A percentile compares a stretch with the other conserved stretches of the same genome.
phyloP scores from a whole-genome alignment of 768 basidiomycete species.

The Auricularia auricula-judae region DNA sequence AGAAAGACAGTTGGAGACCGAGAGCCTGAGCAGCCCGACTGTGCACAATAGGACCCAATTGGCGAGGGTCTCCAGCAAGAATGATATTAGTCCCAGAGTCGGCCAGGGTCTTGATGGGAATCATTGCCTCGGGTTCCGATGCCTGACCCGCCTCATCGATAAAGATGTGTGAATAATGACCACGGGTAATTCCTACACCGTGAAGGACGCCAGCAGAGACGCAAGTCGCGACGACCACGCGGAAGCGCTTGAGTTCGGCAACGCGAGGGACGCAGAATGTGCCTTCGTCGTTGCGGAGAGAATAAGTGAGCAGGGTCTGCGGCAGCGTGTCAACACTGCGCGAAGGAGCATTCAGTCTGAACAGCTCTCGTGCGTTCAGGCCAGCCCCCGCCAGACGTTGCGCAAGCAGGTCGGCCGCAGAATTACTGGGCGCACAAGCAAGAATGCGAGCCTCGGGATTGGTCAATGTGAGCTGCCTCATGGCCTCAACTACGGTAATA shows the following conservation, averaged over 20 bases:
- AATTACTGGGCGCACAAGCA: slow-evolving; percentile 13
- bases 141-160: slow-evolving; percentile 67
- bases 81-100: slow-evolving; percentile 43
- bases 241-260: slow-evolving; percentile 28
- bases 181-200: slow-evolving; percentile 45
- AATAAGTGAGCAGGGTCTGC: neutral
- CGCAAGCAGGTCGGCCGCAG: slow-evolving; percentile 12
- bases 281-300: slow-evolving; percentile 1
- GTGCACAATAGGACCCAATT: slow-evolving; percentile 57
- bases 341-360: slow-evolving; percentile 10
- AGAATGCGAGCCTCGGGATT: slow-evolving; percentile 2
- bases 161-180: slow-evolving; percentile 59
- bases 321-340: neutral
- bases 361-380: slow-evolving; percentile 1
- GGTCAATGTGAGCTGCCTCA: slow-evolving; percentile 4
- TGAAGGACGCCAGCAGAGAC: slow-evolving; percentile 46
- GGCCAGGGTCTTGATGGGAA: slow-evolving; percentile 51
- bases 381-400: slow-evolving; percentile 6
- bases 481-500: slow-evolving; percentile 11
- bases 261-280: slow-evolving; percentile 30
- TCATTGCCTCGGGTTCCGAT: slow-evolving; percentile 55
- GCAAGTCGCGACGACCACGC: slow-evolving; percentile 55
- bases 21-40: slow-evolving; percentile 45
- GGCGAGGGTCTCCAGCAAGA: slow-evolving; percentile 60
- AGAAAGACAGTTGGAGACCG: slow-evolving; percentile 47